Evolutionary conservation across 805 yeast genomes (phyloP).

Genomic region (Metschnikowia santaceciliae): DNA sequence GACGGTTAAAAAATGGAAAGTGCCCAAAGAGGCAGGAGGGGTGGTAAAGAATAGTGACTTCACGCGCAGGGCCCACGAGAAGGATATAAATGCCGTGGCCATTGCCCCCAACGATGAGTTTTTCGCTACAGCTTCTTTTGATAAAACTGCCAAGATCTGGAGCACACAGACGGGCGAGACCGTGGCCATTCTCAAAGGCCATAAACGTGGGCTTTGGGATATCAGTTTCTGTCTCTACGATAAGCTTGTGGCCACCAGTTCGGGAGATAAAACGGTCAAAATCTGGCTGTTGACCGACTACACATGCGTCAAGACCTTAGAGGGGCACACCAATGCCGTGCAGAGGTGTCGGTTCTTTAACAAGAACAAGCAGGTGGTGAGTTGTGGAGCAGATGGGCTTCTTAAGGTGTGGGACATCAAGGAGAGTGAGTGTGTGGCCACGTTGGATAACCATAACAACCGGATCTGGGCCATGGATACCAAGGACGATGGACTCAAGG

Average conservation of each 20-base stretch:
- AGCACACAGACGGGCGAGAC: conserved; percentile 81
- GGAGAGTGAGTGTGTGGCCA: conserved; percentile 65
- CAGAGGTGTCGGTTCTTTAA: conserved; percentile 74
- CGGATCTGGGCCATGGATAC: conserved; percentile 88
- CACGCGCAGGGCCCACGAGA: conserved; percentile 95
- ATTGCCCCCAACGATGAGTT: conserved; percentile 85
- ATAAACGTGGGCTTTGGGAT: conserved; percentile 94
- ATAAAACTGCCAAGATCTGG: conserved; percentile 90
- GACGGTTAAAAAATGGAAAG: conserved; percentile 81
- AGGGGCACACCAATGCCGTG: conserved; percentile 92
- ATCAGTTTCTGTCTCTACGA: conserved; percentile 78
- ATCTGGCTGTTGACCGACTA: conserved; percentile 84
- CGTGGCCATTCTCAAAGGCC: conserved; percentile 81
- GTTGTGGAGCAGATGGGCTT: conserved; percentile 92
- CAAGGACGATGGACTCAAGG: conserved; percentile 59
- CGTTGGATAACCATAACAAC: conserved; percentile 87
- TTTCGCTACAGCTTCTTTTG: conserved; percentile 93
- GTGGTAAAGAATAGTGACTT: conserved; percentile 64
- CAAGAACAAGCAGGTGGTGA: conserved; percentile 61
- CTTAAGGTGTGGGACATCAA: conserved; percentile 84
- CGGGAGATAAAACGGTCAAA: conserved; percentile 88
- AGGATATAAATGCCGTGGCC: conserved; percentile 87
- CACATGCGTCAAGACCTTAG: conserved; percentile 75
- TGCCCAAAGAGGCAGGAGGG: conserved; percentile 45
- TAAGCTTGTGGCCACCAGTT: conserved; percentile 71